Conservation (phyloP, 257 asterid genomes). For the Phtheirospermum japonicum region DNA sequence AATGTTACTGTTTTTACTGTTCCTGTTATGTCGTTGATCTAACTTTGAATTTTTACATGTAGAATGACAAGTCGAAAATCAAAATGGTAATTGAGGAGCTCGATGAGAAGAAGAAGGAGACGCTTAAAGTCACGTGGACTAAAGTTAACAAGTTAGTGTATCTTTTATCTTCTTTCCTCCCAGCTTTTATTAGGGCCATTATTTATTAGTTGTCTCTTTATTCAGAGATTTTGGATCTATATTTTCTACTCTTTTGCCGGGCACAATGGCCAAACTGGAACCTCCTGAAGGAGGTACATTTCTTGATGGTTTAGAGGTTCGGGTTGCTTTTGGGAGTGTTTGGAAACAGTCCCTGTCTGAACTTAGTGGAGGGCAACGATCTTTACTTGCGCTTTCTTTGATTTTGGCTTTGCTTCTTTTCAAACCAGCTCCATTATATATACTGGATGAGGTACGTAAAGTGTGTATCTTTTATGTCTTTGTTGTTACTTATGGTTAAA, state of each 20-base stretch:
- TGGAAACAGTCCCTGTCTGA: slow-evolving; percentile 98
- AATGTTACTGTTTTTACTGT: slow-evolving; percentile 6
- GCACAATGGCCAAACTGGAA: slow-evolving; percentile 89
- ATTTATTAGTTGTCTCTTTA: slow-evolving; percentile 20
- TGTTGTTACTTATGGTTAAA: not conserved
- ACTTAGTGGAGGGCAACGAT: slow-evolving; percentile 98
- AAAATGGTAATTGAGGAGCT: slow-evolving; percentile 95
- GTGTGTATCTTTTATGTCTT: not conserved
- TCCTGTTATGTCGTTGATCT: slow-evolving; percentile 28
- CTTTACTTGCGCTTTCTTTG: slow-evolving; percentile 90
- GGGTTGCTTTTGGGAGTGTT: slow-evolving; percentile 92
- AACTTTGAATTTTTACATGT: slow-evolving; percentile 15
- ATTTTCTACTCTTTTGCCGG: slow-evolving; percentile 94
- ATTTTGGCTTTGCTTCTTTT: slow-evolving; percentile 94
- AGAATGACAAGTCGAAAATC: slow-evolving; percentile 96
- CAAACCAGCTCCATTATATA: slow-evolving; percentile 97
- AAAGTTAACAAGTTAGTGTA: slow-evolving; percentile 81
- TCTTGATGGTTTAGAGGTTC: slow-evolving; percentile 93
- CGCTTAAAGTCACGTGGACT: slow-evolving; percentile 90
- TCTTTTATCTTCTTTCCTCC: not conserved
- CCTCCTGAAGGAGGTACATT: slow-evolving; percentile 96
- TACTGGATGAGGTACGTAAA: slow-evolving; percentile 83
- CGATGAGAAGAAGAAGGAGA: slow-evolving; percentile 96
- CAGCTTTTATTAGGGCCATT: not conserved
- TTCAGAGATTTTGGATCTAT: slow-evolving; percentile 97